phyloP scores from a whole-genome alignment of 2,329 filamentous ascomycete genomes.

The Cladophialophora psammophila region DNA sequence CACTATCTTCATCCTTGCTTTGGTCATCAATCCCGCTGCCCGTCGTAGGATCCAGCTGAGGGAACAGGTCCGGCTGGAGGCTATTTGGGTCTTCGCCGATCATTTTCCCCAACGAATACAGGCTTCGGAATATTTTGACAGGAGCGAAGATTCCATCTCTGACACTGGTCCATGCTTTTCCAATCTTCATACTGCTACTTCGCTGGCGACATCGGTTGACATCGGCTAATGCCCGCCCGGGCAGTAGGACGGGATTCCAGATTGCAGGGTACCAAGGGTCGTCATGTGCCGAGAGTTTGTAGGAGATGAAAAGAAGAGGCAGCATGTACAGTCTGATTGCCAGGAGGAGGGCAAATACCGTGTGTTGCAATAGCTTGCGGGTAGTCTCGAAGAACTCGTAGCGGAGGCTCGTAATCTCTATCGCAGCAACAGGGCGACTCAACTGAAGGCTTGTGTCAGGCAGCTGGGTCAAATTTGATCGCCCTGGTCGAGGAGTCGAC shows the following conservation, averaged over 20 bases:
- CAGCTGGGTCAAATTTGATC: not conserved
- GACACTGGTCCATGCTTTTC: slow-evolving; percentile 16
- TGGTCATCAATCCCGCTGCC: slow-evolving; percentile 21
- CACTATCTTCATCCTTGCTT: slow-evolving; percentile 14
- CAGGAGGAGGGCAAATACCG: slow-evolving; percentile 27
- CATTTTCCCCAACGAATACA: slow-evolving; percentile 26
- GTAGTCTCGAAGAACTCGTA: slow-evolving; percentile 35
- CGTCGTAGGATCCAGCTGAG: not conserved
- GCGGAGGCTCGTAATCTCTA: slow-evolving; percentile 43
- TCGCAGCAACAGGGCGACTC: not conserved
- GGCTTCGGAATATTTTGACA: slow-evolving; percentile 20
- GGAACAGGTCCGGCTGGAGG: slow-evolving; percentile 13
- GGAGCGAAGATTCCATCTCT: slow-evolving; percentile 14
- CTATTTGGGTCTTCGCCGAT: slow-evolving; percentile 24
- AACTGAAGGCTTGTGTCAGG: not conserved
- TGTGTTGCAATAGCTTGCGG: slow-evolving; percentile 30
- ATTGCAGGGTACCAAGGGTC: slow-evolving; percentile 29
- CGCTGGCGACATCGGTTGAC: slow-evolving; percentile 11
- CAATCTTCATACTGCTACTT: not conserved
- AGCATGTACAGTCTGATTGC: slow-evolving; percentile 34
- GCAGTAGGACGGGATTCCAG: slow-evolving; percentile 25
- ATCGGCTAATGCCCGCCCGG: slow-evolving; percentile 12
- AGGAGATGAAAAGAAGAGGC: slow-evolving; percentile 31
- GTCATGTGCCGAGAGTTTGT: slow-evolving; percentile 28
- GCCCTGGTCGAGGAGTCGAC: not conserved